Base-by-base conservation (phyloP, 1,284 basidiomycete genomes). In the Acaromyces ingoldii region DNA sequence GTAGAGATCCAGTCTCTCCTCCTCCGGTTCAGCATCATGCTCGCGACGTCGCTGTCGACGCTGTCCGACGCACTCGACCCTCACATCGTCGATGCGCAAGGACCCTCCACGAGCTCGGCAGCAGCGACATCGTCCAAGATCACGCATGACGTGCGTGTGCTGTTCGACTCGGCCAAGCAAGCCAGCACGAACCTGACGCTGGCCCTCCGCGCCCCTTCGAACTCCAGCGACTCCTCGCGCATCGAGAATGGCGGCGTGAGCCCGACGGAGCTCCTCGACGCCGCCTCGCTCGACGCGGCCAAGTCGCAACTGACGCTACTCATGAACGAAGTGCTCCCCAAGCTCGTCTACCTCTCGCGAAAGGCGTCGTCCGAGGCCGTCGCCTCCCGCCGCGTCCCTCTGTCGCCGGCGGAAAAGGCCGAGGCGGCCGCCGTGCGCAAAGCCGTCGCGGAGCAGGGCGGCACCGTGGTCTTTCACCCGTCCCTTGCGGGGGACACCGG, bases 11-110 rank as follows among this genome's bases (percentile, higher is more conserved):
- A 45, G 15, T 28, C 42, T 31, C 4, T 26, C 6, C 42, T 45
- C 3, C 42, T 45, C 25, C 42, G 42, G 5, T 31, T 45, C 15
- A 31, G 29, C 4, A 45, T 45, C 15, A 21, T 45, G 13, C 6
- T 45, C 19, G 42, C 42, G 13, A 45, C 42, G 4, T 45, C 42
- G 19, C 24, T 45, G 22, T 45, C 42, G 15, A 45, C 42, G 4
- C 26, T 45, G 13, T 45, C 42, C 19, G 42, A 45, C 29, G 29
- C 42, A n/a, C 21, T 45, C 13, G 4, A 15, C 2, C 42, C 6
- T 45, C n/a, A 15, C 6, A 45, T 45, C 26, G 3, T 30, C 13
- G 42, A 45, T 30, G 22, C 21, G 22, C 4, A n/a, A 45, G 30
- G 15, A 6, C 19, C 42, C 3, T 10, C 5, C 11, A 3, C 13